Evolutionary conservation across 306 rosid genomes (phyloP), one percentile per base, ranked within the genome.

Genomic region (Quercus bicolor): DNA sequence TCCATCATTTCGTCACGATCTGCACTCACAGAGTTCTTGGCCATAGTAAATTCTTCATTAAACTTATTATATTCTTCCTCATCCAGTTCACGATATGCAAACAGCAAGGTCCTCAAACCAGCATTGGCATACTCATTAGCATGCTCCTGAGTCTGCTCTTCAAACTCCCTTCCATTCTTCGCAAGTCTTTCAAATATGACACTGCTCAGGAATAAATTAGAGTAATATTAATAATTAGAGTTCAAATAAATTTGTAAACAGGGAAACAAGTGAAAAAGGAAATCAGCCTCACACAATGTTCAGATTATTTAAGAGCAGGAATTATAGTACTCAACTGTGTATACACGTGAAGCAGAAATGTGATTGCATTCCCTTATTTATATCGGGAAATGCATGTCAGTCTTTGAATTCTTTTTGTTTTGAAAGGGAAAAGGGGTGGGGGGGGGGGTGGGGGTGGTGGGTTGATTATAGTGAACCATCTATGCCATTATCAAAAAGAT

Each of bases 141-240:
- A 71, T 96, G 97, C 78, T 84, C 82, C 82, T 51, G 83, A 29
- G 99, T 96, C 64, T 88, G 51, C 83, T 91, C 93, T 89, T 91
- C 96, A 79, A 88, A 96, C 57, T 93, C 92, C 65, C 88, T 89
- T 81, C 94, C 97, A 66, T 91, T 75, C 72, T 82, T 91, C 24
- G 93, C 84, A 78, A 96, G 97, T 78, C 92, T 83, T 87, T 91
- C 96, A 78, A 96, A 96, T 96, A 96, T 93, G 80, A 96, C 97
- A 93, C 99, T 95, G 91, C 78, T 77, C 3, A 54, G 19, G 24
- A 75, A 34, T 73, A 60, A 73, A 76, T 53, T 24, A 29, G 80
- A 19, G 19, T 11, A 56, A 53, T 70, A 76, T 59, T 76, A 34
- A 56, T 55, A 23, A 8, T 73, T 29, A 74, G 75, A 79, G 73